Conservation (phyloP, 805 yeast genomes). For the Wickerhamomyces alni region DNA sequence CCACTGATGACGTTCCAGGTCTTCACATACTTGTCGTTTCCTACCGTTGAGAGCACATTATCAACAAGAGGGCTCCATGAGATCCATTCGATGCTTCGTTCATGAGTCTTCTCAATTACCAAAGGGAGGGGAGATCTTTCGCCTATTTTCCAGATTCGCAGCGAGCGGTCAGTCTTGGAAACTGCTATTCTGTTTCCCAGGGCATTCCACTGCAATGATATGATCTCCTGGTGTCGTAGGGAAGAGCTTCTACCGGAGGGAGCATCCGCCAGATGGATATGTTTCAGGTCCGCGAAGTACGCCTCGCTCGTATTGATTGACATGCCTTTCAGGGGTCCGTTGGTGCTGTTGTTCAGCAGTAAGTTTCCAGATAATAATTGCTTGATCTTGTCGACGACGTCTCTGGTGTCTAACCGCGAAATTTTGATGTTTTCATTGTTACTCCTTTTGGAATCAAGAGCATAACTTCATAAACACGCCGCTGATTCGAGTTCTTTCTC, state of each 20-base stretch:
- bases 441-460: no score
- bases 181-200: constrained; percentile 24
- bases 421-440: no score
- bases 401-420: no score
- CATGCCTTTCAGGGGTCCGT: no score
- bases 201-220: constrained; percentile 23
- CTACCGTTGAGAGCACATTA: constrained; percentile 41
- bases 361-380: no score
- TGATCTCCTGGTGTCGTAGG: constrained; percentile 6
- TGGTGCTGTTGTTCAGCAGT: no score
- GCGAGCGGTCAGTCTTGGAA: constrained; percentile 21
- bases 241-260: neutral
- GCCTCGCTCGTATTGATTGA: no score
- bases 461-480: no score
- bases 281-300: constrained; percentile 1
- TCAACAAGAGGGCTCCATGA: constrained; percentile 46
- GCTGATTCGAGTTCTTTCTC: no score
- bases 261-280: constrained; percentile 1
- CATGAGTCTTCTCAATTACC: constrained; percentile 36
- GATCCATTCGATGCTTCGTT: constrained; percentile 32
- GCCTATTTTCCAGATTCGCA: constrained; percentile 32
- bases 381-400: no score
- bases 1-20: constrained; percentile 40
- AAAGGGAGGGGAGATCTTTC: constrained; percentile 21
- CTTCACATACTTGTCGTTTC: constrained; percentile 39